Evolutionary conservation across 164 flowering plant species (phyloP).

Genomic region (Houttuynia cordata): DNA sequence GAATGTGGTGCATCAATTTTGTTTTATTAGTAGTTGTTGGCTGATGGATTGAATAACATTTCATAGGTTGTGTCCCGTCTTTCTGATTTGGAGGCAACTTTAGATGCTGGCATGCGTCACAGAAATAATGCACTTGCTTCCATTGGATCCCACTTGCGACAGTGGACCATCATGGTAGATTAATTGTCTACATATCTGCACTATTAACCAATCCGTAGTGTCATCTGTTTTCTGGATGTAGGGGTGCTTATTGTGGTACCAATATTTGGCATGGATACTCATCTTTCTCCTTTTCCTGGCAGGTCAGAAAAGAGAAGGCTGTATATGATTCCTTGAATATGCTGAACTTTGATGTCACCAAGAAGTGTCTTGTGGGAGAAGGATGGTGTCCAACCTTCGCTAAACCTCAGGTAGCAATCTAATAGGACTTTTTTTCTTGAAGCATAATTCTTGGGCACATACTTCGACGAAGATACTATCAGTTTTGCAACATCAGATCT

Average conservation of each 20-base stretch:
- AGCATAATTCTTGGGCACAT: no score
- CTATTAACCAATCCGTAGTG: not conserved
- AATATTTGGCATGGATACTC: not conserved
- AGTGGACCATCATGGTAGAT: constrained; percentile 71
- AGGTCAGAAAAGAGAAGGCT: constrained; percentile 95
- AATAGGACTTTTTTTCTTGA: not conserved
- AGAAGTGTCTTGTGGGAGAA: constrained; percentile 96
- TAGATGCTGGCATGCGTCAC: constrained; percentile 87
- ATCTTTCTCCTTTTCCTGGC: constrained; percentile 3
- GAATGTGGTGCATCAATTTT: not conserved
- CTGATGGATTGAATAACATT: not conserved
- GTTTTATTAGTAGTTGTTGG: not conserved
- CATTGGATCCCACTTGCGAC: constrained; percentile 45
- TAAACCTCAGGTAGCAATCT: constrained; percentile 47
- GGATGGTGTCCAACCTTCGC: constrained; percentile 98
- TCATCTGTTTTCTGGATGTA: not conserved
- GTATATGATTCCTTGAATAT: constrained; percentile 88
- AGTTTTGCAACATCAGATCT: no score
- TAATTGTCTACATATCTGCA: not conserved
- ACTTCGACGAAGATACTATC: no score
- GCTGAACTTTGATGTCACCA: constrained; percentile 97
- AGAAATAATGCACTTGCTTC: constrained; percentile 66
- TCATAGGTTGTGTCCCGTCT: constrained; percentile 72
- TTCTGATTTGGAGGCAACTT: constrained; percentile 76
- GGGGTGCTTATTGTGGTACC: not conserved